Base-by-base conservation (phyloP, 768 basidiomycete species). In the Auricularia heimuer region DNA sequence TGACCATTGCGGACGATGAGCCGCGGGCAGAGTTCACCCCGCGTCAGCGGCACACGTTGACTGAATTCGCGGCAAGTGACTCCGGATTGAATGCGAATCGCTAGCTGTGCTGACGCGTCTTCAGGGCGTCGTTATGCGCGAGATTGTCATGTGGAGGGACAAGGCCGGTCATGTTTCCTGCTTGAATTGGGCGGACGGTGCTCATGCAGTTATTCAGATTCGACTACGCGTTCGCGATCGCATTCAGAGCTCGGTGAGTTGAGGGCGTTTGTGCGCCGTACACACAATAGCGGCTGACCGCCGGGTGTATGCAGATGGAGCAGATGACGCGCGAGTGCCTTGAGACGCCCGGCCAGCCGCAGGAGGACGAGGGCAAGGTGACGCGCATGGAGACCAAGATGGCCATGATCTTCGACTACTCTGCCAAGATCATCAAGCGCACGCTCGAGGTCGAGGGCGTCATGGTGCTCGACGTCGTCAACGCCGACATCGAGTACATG, bases 71-170 rank as follows among this genome's bases (percentile, higher is more conserved):
- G 65, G 78, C 81, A 67, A 47, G 29, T 29, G 80, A 12, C 18
- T 14, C 16, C 7, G 71, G 54, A 21, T 3, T 63, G 14, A 35
- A 18, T 18, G 21, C n/a, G 14, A 34, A 12, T 16, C 1, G 12
- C 61, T 54, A 4, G 16, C 18, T 44, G 34, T 34, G 36, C 44
- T 62, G 47, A 51, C 51, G 58, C 54, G 69, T 21, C 73, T 18
- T 16, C 36, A 80, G 80, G 92, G 91, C 2, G 87, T 98, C 64
- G 88, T 88, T 18, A 92, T 97, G 88, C 85, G 95, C 42, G 95
- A 98, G 74, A 86, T 98, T 86, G 95, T 97, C 73, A 78, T 97
- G 2, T 97, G 94, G 94, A 80, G 88, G 66, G 94, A 97, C 74
- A 96, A 97, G 81, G 90, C 90, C 64, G 51, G 63, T 29, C 12